phyloP scores from a whole-genome alignment of 2,329 filamentous ascomycete genomes.

The Ceratocystis ficicola region DNA sequence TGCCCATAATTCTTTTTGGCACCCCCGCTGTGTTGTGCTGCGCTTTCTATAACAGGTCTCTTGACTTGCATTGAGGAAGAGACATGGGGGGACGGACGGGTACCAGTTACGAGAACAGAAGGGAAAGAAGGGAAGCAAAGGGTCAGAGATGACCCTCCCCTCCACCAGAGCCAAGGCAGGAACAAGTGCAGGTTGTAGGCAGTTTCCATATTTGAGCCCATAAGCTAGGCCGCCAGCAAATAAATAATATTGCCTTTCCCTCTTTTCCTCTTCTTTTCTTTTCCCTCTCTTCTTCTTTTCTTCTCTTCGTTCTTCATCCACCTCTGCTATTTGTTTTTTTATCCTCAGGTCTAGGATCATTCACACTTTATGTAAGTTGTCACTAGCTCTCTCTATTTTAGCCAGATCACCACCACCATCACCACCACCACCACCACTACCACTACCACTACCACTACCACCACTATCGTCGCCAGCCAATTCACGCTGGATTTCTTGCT shows the following conservation, averaged over 20 bases:
- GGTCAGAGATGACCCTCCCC: slow-evolving; percentile 1
- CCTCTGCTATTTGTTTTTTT: slow-evolving; percentile 19
- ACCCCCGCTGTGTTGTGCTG: slow-evolving; percentile 3
- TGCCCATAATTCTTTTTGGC: slow-evolving; percentile 17
- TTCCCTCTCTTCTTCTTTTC: slow-evolving; percentile 22
- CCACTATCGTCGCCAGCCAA: too few relatives aligned
- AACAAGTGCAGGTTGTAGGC: not conserved
- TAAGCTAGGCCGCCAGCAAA: slow-evolving; percentile 16
- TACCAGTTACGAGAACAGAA: slow-evolving; percentile 2
- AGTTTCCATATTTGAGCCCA: slow-evolving; percentile 17
- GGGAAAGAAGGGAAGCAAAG: not conserved
- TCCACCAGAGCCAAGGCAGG: slow-evolving; percentile 5
- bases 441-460: too few relatives aligned
- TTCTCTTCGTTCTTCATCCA: slow-evolving; percentile 23
- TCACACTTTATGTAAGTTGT: slow-evolving; percentile 21
- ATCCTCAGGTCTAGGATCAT: slow-evolving; percentile 22
- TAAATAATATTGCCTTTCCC: slow-evolving; percentile 21
- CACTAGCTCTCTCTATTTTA: not conserved
- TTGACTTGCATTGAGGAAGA: not conserved
- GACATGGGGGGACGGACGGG: too few relatives aligned
- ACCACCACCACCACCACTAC: too few relatives aligned
- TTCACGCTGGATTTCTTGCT: too few relatives aligned
- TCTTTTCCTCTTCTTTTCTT: slow-evolving; percentile 19
- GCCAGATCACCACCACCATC: too few relatives aligned
- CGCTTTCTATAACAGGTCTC: slow-evolving; percentile 7